Base-by-base conservation (phyloP, 352 stramenopile genomes). In the Thraustotheca clavata region DNA sequence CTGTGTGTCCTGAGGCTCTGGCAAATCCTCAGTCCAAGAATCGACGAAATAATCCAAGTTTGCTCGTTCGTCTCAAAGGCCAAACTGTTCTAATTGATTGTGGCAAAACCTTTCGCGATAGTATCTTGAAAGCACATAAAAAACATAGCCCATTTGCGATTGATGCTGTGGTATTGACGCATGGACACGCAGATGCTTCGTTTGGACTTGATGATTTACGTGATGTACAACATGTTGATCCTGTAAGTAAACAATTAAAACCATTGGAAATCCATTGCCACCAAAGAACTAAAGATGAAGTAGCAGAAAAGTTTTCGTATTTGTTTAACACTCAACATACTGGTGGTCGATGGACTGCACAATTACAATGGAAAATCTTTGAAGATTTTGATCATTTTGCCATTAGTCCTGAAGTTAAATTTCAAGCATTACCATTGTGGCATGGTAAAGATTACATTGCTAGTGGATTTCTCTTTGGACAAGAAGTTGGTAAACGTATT, bases 101-200 rank as follows among this genome's bases (percentile, higher is more conserved):
- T 67, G 86, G 86, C 60, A 95, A 95, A 66, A 95, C 86, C 24
- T 95, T 95, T 68, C 79, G 83, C 20, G 79, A 93, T 55, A 68
- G 76, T 8, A 77, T 84, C 39, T 71, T 93, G 40, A 69, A 83
- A 5, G 74, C 83, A 81, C 7, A 27, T 49, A 34, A 65, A 89
- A 29, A 71, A 77, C 18, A 71, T 89, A 5, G 69, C 65, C 8
- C 47, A 74, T 1, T 52, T 14, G 31, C 43, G 43, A 73, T 95
- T 7, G 81, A 95, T 52, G 75, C 74, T 0, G 67, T 95, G 11
- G 60, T 95, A n/a, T 69, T 95, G 31, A 95, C 86, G 1, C 86
- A 95, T 47, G 86, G 87, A 61, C 86, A 95, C 35, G 86, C 86
- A 0, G 86, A 95, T 65, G 86, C 86, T 9, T 73, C 75, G 43